Evolutionary conservation across 176 grass and related monocot genomes (phyloP).

Genomic region (Oryza brachyantha): DNA sequence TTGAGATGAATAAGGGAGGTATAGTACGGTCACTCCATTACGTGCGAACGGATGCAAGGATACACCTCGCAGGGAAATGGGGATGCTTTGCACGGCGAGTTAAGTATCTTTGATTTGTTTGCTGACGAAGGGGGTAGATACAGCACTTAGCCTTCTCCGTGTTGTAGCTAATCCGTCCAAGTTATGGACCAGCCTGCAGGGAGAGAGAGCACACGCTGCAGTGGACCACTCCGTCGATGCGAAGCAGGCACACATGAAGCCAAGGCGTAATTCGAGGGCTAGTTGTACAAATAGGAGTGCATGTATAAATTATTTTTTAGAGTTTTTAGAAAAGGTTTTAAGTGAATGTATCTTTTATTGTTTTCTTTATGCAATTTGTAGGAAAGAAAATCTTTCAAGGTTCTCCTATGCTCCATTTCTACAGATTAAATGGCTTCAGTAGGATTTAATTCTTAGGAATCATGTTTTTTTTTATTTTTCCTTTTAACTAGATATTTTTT

Average conservation of each 20-base stretch:
- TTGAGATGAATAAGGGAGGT: conserved; percentile 20
- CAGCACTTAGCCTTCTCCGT: not conserved
- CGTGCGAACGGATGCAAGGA: not conserved
- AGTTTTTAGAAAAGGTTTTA: no score
- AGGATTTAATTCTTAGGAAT: no score
- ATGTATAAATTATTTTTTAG: no score
- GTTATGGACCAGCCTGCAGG: not conserved
- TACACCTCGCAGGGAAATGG: not conserved
- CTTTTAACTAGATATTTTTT: no score
- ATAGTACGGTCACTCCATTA: not conserved
- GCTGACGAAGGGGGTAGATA: not conserved
- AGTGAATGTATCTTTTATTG: no score
- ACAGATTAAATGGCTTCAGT: no score
- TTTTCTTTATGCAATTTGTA: no score
- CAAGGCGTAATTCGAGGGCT: not conserved
- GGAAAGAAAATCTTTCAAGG: no score
- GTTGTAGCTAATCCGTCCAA: not conserved
- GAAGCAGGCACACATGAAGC: not conserved
- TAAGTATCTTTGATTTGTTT: not conserved
- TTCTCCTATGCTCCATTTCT: no score
- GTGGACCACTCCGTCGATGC: not conserved
- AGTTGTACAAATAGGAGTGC: no score
- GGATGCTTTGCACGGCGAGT: not conserved
- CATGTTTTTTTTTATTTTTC: no score
- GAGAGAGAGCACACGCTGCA: not conserved